Base-by-base conservation (phyloP, 2,329 filamentous ascomycete species). In the Aspergillus ochraceus region DNA sequence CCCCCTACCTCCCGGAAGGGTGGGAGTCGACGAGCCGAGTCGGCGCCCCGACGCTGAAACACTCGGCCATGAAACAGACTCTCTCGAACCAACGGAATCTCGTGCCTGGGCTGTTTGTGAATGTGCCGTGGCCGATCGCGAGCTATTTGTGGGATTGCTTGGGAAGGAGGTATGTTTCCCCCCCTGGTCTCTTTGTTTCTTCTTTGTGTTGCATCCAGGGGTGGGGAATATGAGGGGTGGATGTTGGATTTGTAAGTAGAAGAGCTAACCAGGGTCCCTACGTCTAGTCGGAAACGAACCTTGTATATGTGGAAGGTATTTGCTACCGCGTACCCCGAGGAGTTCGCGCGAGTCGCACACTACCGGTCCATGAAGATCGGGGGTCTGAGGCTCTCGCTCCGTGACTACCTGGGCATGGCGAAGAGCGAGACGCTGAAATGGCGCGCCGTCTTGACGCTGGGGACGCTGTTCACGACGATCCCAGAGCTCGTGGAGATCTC, bases 281-380 rank as follows among this genome's bases (percentile, higher is more conserved):
- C 26, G 8, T 46, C 46, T 54, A 42, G 66, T 36, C 52, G 19
- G 49, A 58, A 54, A 32, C 66, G 72, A 60, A 80, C 76, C 22
- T 64, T 79, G 29, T 68, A 78, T 55, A 74, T 77, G 65, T 81
- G 79, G 79, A 79, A 76, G 46, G 66, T 79, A n/a, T 71, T 79
- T 54, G 71, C 72, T 17, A 71, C 65, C 4, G 68, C 62, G 19
- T 80, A 80, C 64, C 72, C 75, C 9, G 45, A 54, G 9, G 63
- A 77, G 39, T 79, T 80, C 45, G 63, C 60, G 8, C 32, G 66
- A 20, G 22, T 70, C 19, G 57, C 66, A 5, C 66, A 66, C 14
- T 66, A 72, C 26, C 76, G 75, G 51, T 64, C 61, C 5, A 65
- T 77, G 54, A 68, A 67, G n/a, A 69, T 76, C 22, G 63, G 60